Evolutionary conservation across 768 basidiomycete genomes (phyloP).

Genomic region (Pleurotus sapidus): DNA sequence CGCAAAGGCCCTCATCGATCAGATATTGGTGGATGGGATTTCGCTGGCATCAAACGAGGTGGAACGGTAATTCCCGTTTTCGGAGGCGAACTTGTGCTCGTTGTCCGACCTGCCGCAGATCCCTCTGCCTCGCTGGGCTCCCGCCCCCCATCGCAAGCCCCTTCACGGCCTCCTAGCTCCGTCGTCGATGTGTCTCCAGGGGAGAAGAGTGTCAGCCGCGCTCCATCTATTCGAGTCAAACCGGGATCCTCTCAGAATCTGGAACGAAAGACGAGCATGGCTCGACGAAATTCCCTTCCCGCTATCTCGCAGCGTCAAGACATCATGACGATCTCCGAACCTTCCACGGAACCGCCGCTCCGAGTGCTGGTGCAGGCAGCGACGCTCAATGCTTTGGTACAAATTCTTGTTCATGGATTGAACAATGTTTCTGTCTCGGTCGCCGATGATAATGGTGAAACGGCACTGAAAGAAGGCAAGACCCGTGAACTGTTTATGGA

Average conservation of each 20-base stretch:
- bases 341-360: conserved; percentile 66
- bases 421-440: conserved; percentile 77
- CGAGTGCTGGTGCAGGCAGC: conserved; percentile 79
- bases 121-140: conserved; percentile 45
- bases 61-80: conserved; percentile 74
- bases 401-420: conserved; percentile 74
- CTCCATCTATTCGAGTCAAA: conserved; percentile 78
- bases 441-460: conserved; percentile 86
- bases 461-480: conserved; percentile 70
- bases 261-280: conserved; percentile 75
- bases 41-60: conserved; percentile 27
- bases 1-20: conserved; percentile 27
- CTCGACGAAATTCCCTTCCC: conserved; percentile 77
- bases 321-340: conserved; percentile 52
- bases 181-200: conserved; percentile 36
- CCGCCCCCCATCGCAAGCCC: conserved; percentile 54
- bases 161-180: conserved; percentile 72
- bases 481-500: conserved; percentile 73
- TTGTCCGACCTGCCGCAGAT: conserved; percentile 54
- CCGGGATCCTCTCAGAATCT: conserved; percentile 64
- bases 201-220: conserved; percentile 49
- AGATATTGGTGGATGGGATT: conserved; percentile 27
- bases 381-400: conserved; percentile 70
- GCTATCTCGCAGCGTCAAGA: conserved; percentile 63
- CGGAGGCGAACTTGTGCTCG: conserved; percentile 70